A percentile compares a stretch with the other conserved stretches of the same genome.
Evolutionary conservation across 176 grass and related monocot genomes (phyloP).

Genomic region (Triticum aestivum): IWGSC_CS_RefSeq_v2.1 NC_057808.1:539045513-539046012

Average conservation of each 20-base stretch:
- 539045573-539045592: neutral
- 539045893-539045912: neutral
- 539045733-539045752: neutral
- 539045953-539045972: neutral
- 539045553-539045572: constrained; percentile 7
- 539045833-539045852: neutral
- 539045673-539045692: neutral
- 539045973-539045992: neutral
- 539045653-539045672: neutral
- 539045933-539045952: neutral
- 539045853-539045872: neutral
- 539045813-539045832: neutral
- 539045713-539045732: neutral
- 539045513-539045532: neutral
- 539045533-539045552: neutral
- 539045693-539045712: neutral
- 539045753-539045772: neutral
- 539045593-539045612: neutral
- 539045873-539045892: neutral
- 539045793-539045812: neutral
- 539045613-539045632: neutral
- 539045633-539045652: neutral
- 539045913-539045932: neutral
- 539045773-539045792: neutral
- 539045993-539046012: too few species aligned